phyloP scores from a whole-genome alignment of 1,284 basidiomycete genomes.

The Rhodotorula sp. region DNA sequence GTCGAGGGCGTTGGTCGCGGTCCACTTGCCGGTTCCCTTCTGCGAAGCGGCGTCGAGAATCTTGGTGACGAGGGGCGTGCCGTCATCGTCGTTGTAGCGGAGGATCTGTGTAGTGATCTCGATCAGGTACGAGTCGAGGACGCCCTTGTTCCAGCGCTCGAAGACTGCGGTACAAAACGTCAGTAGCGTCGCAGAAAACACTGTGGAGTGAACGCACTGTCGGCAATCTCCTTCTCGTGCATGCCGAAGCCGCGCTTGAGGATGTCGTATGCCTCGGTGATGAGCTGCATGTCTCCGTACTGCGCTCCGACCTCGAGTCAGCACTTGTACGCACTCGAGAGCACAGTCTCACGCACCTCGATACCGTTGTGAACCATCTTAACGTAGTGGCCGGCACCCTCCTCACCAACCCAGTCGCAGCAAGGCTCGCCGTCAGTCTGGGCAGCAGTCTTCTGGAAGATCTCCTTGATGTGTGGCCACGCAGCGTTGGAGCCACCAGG shows the following conservation, averaged over 20 bases:
- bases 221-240: conserved; percentile 77
- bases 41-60: conserved; percentile 96
- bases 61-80: conserved; percentile 83
- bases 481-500: conserved; percentile 92
- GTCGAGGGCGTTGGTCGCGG: conserved; percentile 95
- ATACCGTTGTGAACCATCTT: conserved; percentile 96
- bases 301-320: conserved; percentile 2
- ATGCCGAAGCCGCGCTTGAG: conserved; percentile 93
- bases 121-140: conserved; percentile 98
- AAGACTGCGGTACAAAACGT: conserved; percentile 44
- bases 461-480: conserved; percentile 96
- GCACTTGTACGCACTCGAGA: no score
- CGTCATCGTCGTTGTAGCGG: conserved; percentile 94
- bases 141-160: conserved; percentile 88
- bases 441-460: conserved; percentile 97
- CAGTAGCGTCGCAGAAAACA: background rate
- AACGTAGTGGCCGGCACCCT: conserved; percentile 90
- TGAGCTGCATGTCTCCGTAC: conserved; percentile 99
- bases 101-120: conserved; percentile 96
- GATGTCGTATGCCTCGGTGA: conserved; percentile 97
- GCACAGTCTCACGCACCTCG: conserved; percentile 52
- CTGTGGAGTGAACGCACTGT: conserved; percentile 49
- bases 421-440: conserved; percentile 95
- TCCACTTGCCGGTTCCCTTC: conserved; percentile 99
- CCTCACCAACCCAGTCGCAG: conserved; percentile 99